A percentile compares a stretch with the other conserved stretches of the same genome.
Conservation (phyloP, 2,329 filamentous ascomycete genomes). For the Talaromyces sp. region DNA sequence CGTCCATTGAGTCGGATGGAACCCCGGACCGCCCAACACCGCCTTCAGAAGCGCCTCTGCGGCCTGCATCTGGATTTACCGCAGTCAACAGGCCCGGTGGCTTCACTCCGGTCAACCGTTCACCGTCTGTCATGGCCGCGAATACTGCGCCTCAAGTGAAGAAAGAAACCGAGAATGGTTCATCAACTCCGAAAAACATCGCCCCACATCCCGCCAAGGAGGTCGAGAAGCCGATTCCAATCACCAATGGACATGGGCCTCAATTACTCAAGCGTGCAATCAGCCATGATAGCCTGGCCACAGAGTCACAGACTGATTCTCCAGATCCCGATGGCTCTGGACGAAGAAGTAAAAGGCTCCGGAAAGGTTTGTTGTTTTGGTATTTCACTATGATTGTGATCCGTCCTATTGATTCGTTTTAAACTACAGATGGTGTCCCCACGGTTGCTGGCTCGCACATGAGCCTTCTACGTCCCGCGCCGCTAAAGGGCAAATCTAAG, state of each 20-base stretch:
- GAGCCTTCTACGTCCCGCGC: constrained; percentile 82
- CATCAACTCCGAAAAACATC: constrained; percentile 57
- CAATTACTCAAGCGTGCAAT: constrained; percentile 72
- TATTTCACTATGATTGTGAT: background rate
- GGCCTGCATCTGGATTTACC: constrained; percentile 56
- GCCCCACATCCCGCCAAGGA: constrained; percentile 50
- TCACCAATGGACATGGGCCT: constrained; percentile 46
- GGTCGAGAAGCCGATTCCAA: constrained; percentile 32
- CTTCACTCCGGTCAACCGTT: constrained; percentile 57
- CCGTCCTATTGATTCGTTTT: background rate
- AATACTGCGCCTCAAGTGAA: constrained; percentile 40
- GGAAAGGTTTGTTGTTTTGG: constrained; percentile 62
- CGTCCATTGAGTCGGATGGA: constrained; percentile 40
- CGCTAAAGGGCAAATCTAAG: constrained; percentile 53
- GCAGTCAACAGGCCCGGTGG: constrained; percentile 59
- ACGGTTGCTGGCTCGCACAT: constrained; percentile 96
- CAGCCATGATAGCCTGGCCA: constrained; percentile 49
- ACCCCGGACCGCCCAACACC: constrained; percentile 29
- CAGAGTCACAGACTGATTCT: constrained; percentile 36
- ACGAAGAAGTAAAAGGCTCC: constrained; percentile 85
- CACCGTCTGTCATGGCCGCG: constrained; percentile 38
- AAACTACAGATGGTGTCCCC: constrained; percentile 49
- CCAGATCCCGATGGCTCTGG: constrained; percentile 60
- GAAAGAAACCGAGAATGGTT: constrained; percentile 49
- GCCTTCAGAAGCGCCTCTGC: constrained; percentile 32